Evolutionary conservation across 169 alveolate genomes (phyloP).

Genomic region (Pseudocohnilembus persalinus): DNA sequence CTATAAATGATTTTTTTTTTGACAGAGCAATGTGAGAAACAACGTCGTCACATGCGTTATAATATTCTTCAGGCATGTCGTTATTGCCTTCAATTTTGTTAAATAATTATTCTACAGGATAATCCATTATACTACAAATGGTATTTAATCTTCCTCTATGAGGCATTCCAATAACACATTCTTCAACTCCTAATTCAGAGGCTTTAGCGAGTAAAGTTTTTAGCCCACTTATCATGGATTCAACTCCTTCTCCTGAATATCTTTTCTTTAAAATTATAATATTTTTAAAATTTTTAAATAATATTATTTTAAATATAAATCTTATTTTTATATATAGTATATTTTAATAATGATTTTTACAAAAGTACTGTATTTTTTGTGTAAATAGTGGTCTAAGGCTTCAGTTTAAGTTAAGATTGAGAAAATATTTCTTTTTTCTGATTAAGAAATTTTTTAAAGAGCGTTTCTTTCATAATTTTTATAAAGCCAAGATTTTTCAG

Average conservation of each 20-base stretch:
- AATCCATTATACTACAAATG: constrained; percentile 87
- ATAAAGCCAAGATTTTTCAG: constrained; percentile 66
- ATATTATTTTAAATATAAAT: too few species aligned
- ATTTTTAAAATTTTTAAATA: too few species aligned
- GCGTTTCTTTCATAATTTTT: constrained; percentile 56
- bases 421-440: constrained; percentile 57
- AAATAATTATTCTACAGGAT: constrained; percentile 89
- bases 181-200: constrained; percentile 50
- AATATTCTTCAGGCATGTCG: constrained; percentile 60
- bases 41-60: constrained; percentile 56
- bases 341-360: not conserved
- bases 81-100: constrained; percentile 64
- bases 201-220: constrained; percentile 64
- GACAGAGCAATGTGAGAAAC: constrained; percentile 69
- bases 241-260: constrained; percentile 82
- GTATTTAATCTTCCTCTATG: constrained; percentile 95
- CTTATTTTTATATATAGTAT: not conserved
- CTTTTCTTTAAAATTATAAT: constrained; percentile 42
- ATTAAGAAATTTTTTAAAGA: constrained; percentile 27
- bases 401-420: constrained; percentile 48
- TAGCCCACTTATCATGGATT: constrained; percentile 51
- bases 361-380: constrained; percentile 61
- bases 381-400: constrained; percentile 64
- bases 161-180: constrained; percentile 92
- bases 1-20: constrained; percentile 29